Evolutionary conservation across 228 moss, liverwort and hornwort species (phyloP).

Genomic region (Sphagnum magellanicum): DNA sequence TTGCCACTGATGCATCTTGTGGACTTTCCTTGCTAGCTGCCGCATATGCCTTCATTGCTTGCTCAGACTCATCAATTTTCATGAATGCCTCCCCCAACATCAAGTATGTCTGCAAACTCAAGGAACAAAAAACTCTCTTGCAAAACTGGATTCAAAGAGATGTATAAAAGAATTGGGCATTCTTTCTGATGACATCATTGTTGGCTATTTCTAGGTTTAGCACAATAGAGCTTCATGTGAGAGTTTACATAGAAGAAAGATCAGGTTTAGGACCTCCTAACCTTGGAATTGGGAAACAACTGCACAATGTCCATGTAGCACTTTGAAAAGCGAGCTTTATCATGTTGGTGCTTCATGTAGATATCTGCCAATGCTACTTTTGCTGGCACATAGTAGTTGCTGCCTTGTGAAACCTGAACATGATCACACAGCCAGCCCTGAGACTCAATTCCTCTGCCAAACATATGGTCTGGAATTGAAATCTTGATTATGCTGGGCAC

Average conservation of each 20-base stretch:
- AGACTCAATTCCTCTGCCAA: too few relatives aligned
- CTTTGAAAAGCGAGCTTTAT: constrained; percentile 32
- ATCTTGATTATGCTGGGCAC: too few relatives aligned
- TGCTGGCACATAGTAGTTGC: constrained; percentile 40
- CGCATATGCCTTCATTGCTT: constrained; percentile 50
- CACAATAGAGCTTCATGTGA: too few relatives aligned
- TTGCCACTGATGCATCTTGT: constrained; percentile 44
- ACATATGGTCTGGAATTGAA: too few relatives aligned
- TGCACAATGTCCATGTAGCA: constrained; percentile 47
- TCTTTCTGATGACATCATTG: too few relatives aligned
- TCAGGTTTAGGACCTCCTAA: constrained; percentile 3
- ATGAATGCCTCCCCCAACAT: constrained; percentile 69
- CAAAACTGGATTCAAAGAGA: background rate
- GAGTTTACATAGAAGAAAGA: too few relatives aligned
- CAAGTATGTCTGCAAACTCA: constrained; percentile 39
- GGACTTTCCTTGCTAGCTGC: constrained; percentile 46
- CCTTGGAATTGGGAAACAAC: constrained; percentile 58
- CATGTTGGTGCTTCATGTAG: constrained; percentile 47
- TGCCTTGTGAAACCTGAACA: constrained; percentile 37
- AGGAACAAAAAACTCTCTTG: background rate
- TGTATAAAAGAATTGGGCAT: background rate
- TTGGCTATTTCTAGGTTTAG: too few relatives aligned
- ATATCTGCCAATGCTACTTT: constrained; percentile 56
- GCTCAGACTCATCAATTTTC: constrained; percentile 59
- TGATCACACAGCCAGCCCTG: background rate